A percentile compares a stretch with the other conserved stretches of the same genome.
Evolutionary conservation across 2,329 filamentous ascomycete genomes (phyloP).

Genomic region (Penicillium sp.): DNA sequence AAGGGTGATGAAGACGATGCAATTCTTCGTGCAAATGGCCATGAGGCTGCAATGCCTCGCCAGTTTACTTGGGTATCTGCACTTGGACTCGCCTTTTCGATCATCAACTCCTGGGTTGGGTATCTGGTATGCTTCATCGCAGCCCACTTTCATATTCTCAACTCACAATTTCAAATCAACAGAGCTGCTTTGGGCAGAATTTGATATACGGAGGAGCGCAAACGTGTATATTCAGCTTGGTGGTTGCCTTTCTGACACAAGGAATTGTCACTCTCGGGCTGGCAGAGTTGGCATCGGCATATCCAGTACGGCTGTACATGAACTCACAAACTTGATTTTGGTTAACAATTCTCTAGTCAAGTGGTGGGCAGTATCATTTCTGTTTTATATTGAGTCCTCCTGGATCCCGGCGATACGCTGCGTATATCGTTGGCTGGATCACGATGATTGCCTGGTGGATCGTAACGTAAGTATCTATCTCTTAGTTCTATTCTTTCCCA

Average conservation of each 20-base stretch:
- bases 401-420: conserved; percentile 12
- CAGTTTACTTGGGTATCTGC: background rate
- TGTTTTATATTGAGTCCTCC: conserved; percentile 27
- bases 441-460: conserved; percentile 27
- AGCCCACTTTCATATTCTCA: background rate
- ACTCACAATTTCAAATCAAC: background rate
- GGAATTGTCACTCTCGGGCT: conserved; percentile 13
- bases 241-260: background rate
- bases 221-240: background rate
- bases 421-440: conserved; percentile 30
- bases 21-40: background rate
- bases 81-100: background rate
- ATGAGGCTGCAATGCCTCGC: background rate
- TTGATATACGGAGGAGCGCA: background rate
- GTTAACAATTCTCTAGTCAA: conserved; percentile 5
- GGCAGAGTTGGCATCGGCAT: conserved; percentile 30
- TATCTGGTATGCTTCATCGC: background rate
- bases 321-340: background rate
- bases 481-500: too few relatives aligned
- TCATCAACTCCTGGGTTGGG: background rate
- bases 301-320: conserved; percentile 5
- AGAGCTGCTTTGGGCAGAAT: background rate
- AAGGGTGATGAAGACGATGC: background rate
- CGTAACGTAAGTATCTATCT: conserved; percentile 1
- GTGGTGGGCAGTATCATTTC: conserved; percentile 36